Conservation (phyloP, 805 yeast species). For the Myxozyma kluyveri region DNA sequence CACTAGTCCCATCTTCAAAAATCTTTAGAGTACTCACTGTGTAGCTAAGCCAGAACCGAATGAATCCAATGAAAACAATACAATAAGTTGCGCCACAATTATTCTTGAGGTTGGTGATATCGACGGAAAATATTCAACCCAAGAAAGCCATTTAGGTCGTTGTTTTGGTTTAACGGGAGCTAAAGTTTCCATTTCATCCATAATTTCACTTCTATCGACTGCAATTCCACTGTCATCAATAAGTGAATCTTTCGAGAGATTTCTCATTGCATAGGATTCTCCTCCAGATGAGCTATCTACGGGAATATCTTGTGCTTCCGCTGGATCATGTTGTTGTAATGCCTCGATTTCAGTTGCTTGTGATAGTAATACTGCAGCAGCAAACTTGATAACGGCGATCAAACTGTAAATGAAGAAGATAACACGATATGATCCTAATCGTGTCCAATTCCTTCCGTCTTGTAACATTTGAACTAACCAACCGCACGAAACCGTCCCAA, state of each 20-base stretch:
- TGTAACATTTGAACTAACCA: conserved; percentile 62
- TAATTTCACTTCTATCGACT: conserved; percentile 11
- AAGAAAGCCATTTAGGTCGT: conserved; percentile 12
- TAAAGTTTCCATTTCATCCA: conserved; percentile 14
- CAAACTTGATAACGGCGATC: conserved; percentile 44
- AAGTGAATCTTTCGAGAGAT: not conserved
- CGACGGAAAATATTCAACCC: conserved; percentile 18
- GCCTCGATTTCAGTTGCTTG: conserved; percentile 51
- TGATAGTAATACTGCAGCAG: conserved; percentile 51
- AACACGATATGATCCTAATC: conserved; percentile 11
- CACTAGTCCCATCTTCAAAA: not conserved
- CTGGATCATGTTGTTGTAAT: conserved; percentile 30
- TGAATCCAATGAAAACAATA: conserved; percentile 74
- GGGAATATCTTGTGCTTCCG: conserved; percentile 24
- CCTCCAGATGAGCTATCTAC: not conserved
- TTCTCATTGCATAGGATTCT: conserved; percentile 7
- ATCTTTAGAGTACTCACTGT: conserved; percentile 37
- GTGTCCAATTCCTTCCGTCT: conserved; percentile 16
- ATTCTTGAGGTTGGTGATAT: conserved; percentile 8
- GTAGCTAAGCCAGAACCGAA: conserved; percentile 88
- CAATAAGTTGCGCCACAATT: conserved; percentile 33
- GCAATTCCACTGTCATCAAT: not conserved
- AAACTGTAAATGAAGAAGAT: conserved; percentile 29
- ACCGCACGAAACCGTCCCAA: conserved; percentile 71
- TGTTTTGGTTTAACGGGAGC: not conserved